Percentiles rank a stretch among this genome's conserved stretches.
phyloP scores from a whole-genome alignment of 306 rosid genomes.

The Prunus davidiana region DNA sequence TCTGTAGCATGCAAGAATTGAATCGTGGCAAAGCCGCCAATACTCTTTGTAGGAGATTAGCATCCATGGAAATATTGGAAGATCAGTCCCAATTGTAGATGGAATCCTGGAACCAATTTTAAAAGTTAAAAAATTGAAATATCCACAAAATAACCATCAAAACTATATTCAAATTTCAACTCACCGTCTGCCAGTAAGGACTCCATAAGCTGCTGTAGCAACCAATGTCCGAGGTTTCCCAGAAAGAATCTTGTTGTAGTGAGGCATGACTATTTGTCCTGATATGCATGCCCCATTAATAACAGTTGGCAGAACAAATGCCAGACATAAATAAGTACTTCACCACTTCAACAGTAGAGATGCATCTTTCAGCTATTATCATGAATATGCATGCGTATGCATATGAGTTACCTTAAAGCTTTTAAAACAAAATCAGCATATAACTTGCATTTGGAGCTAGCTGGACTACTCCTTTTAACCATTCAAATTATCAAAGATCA shows the following conservation, averaged over 20 bases:
- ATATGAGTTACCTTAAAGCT: neutral
- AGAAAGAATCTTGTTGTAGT: slow-evolving; percentile 32
- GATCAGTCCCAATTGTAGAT: slow-evolving; percentile 43
- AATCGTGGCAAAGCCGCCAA: slow-evolving; percentile 71
- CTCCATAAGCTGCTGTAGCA: slow-evolving; percentile 51
- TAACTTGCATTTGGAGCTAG: neutral
- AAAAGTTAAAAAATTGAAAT: neutral
- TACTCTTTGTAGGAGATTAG: slow-evolving; percentile 65
- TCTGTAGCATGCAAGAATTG: slow-evolving; percentile 52
- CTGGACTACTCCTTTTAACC: neutral
- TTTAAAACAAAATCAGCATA: neutral
- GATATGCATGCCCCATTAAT: neutral
- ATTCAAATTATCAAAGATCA: neutral
- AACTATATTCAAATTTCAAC: neutral
- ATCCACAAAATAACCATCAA: neutral
- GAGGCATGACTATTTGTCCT: slow-evolving; percentile 50
- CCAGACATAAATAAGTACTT: neutral
- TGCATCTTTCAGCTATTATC: neutral
- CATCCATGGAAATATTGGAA: slow-evolving; percentile 85
- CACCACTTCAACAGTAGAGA: neutral
- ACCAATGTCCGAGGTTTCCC: slow-evolving; percentile 34
- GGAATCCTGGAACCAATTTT: slow-evolving; percentile 43
- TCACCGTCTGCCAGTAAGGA: slow-evolving; percentile 80
- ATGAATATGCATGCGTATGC: neutral
- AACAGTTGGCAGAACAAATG: slow-evolving; percentile 9